Percentiles rank a stretch among this genome's conserved stretches.
Evolutionary conservation across 2,329 filamentous ascomycete species (phyloP).

Genomic region (Ciborinia camelliae): DNA sequence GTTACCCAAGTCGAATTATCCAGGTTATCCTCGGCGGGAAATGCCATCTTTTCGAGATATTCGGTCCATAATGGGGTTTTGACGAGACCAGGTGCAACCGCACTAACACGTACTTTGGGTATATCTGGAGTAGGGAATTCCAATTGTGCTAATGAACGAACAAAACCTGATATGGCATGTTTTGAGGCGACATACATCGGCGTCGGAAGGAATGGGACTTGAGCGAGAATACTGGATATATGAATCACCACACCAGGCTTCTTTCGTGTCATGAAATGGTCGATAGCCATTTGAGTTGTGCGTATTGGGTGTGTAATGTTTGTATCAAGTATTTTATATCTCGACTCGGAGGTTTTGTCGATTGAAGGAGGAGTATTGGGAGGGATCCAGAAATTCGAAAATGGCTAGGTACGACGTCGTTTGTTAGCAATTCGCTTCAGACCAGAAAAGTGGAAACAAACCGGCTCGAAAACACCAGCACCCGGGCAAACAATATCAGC

Average conservation of each 20-base stretch:
- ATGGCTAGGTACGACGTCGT: conserved; percentile 39
- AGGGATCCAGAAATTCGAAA: conserved; percentile 49
- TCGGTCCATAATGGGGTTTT: conserved; percentile 47
- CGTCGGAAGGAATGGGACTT: conserved; percentile 39
- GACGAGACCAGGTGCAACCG: conserved; percentile 43
- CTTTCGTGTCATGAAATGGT: conserved; percentile 43
- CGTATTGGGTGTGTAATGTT: conserved; percentile 52
- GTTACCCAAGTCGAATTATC: conserved; percentile 41
- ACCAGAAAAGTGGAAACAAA: conserved; percentile 30
- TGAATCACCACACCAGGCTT: conserved; percentile 41
- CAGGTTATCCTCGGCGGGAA: conserved; percentile 30
- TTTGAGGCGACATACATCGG: conserved; percentile 50
- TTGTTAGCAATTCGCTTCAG: neutral
- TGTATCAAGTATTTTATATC: conserved; percentile 48
- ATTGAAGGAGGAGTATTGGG: conserved; percentile 43
- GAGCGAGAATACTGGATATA: conserved; percentile 48
- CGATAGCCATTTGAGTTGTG: conserved; percentile 48
- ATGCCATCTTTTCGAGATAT: conserved; percentile 43
- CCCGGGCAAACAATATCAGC: conserved; percentile 43
- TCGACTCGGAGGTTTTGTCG: conserved; percentile 41
- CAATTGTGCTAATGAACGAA: conserved; percentile 42
- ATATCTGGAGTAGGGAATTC: conserved; percentile 36
- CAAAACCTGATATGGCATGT: conserved; percentile 47
- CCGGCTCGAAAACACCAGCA: conserved; percentile 46
- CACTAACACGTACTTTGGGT: conserved; percentile 42